Conservation (phyloP, 2,329 filamentous ascomycete genomes). For the Orbilia blumenaviensis region DNA sequence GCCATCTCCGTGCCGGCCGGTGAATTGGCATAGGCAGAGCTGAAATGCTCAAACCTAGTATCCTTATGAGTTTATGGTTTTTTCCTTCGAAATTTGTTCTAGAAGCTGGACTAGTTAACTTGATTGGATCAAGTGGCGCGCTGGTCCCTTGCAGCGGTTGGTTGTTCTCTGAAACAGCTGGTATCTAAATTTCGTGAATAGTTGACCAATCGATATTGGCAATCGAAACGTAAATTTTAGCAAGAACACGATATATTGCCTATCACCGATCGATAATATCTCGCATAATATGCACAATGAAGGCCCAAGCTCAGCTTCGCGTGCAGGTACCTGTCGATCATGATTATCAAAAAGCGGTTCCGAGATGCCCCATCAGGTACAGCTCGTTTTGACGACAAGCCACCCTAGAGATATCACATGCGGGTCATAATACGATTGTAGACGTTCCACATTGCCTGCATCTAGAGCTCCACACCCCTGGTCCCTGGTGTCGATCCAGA, state of each 20-base stretch:
- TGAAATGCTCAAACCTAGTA: constrained; percentile 5
- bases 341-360: constrained; percentile 23
- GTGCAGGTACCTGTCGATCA: constrained; percentile 35
- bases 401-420: constrained; percentile 30
- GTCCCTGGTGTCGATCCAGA: constrained; percentile 43
- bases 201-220: constrained; percentile 7
- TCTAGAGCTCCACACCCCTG: constrained; percentile 23
- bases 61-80: not conserved
- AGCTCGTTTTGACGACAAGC: not conserved
- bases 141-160: not conserved
- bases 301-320: constrained; percentile 19
- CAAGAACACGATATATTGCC: not conserved
- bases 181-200: not conserved
- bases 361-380: constrained; percentile 40
- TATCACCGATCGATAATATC: constrained; percentile 1
- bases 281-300: not conserved
- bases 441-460: not conserved
- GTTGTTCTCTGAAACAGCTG: not conserved
- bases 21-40: not conserved
- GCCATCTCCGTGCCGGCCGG: constrained; percentile 22
- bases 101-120: constrained; percentile 2
- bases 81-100: not conserved
- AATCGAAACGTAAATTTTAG: constrained; percentile 21
- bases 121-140: not conserved
- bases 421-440: not conserved